Evolutionary conservation across 2,329 filamentous ascomycete species (phyloP).

Genomic region (Diaporthe eres): DNA sequence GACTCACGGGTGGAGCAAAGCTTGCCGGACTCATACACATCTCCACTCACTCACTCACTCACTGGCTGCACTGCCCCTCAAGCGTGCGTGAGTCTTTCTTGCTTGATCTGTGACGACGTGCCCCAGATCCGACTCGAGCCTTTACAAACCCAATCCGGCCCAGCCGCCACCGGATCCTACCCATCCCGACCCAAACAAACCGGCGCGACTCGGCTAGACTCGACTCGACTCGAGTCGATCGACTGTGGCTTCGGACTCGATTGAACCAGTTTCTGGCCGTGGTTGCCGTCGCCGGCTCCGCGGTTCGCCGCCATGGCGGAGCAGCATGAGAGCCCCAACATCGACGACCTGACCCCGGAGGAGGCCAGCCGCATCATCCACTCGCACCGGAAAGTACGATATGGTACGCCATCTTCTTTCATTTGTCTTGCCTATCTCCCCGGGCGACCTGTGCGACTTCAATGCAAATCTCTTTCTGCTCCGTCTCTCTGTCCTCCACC

Average conservation of each 20-base stretch:
- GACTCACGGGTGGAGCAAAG: neutral
- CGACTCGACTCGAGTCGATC: neutral
- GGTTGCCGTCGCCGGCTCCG: slow-evolving; percentile 16
- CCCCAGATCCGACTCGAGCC: neutral
- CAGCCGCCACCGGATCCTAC: neutral
- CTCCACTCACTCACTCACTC: neutral
- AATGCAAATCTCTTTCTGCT: neutral
- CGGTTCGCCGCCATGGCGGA: slow-evolving; percentile 57
- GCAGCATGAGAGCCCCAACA: slow-evolving; percentile 59
- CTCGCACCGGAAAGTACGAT: slow-evolving; percentile 77
- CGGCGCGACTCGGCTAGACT: neutral
- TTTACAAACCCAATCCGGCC: neutral
- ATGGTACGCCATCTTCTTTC: slow-evolving; percentile 66
- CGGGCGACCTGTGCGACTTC: neutral
- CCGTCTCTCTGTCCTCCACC: neutral
- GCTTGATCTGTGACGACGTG: slow-evolving; percentile 11
- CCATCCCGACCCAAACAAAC: neutral
- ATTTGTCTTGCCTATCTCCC: neutral
- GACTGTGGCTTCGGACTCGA: neutral
- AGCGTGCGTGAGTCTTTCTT: slow-evolving; percentile 4
- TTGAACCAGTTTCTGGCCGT: slow-evolving; percentile 10
- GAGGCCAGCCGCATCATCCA: slow-evolving; percentile 79
- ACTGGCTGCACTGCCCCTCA: neutral
- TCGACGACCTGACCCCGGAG: slow-evolving; percentile 73
- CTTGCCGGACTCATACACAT: neutral